Conservation (phyloP, 2,329 filamentous ascomycete genomes). For the Calonectria naviculata region DNA sequence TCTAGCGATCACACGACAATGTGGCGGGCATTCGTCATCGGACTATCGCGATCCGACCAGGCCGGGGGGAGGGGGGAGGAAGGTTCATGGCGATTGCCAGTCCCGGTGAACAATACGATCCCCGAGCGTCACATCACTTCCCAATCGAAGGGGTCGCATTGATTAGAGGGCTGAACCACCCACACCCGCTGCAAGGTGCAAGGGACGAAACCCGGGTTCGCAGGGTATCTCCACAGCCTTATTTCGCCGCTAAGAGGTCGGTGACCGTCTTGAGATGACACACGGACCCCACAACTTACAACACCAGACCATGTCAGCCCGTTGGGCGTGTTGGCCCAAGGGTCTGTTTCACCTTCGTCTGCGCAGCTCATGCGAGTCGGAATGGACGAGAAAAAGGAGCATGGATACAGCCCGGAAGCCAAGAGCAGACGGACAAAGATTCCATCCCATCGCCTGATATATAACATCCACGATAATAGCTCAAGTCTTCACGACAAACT, state of each 20-base stretch:
- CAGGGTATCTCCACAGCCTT: constrained; percentile 3
- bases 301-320: background rate
- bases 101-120: background rate
- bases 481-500: background rate
- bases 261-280: background rate
- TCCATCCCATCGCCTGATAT: background rate
- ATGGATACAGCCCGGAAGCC: background rate
- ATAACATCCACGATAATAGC: background rate
- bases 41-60: background rate
- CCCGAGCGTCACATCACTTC: background rate
- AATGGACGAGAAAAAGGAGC: background rate
- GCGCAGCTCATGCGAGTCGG: background rate
- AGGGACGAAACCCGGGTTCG: background rate
- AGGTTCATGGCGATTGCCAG: background rate
- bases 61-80: background rate
- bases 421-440: background rate
- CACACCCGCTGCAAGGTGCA: background rate
- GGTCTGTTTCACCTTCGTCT: constrained; percentile 6
- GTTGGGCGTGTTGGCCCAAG: background rate
- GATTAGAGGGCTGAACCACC: background rate
- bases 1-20: background rate
- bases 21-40: background rate
- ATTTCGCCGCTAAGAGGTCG: background rate
- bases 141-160: background rate
- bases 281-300: background rate